phyloP scores from a whole-genome alignment of 805 yeast genomes.

The Nadsonia fulvescens region DNA sequence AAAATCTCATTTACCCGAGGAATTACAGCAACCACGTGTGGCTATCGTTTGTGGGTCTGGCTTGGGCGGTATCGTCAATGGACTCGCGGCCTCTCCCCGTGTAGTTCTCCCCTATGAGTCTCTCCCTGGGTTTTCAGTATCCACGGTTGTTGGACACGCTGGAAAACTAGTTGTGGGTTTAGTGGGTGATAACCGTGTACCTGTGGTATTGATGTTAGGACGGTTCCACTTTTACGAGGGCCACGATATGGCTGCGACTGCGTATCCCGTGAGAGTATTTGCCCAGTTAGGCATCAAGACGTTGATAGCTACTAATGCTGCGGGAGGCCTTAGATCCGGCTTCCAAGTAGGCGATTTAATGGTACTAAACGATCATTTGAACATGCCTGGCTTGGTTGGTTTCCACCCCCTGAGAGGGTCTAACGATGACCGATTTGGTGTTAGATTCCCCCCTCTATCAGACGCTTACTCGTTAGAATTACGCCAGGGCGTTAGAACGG shows the following conservation, averaged over 20 bases:
- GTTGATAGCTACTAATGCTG: constrained; percentile 75
- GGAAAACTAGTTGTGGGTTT: constrained; percentile 69
- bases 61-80: constrained; percentile 62
- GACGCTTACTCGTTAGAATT: constrained; percentile 75
- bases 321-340: constrained; percentile 63
- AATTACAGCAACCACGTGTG: constrained; percentile 32
- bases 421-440: constrained; percentile 63
- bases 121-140: constrained; percentile 64
- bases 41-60: constrained; percentile 92
- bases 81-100: constrained; percentile 21
- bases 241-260: constrained; percentile 60
- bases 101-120: constrained; percentile 40
- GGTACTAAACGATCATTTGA: constrained; percentile 79
- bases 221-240: constrained; percentile 77
- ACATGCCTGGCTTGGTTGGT: constrained; percentile 83
- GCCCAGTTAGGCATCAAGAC: constrained; percentile 39
- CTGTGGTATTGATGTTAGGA: constrained; percentile 88
- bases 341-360: constrained; percentile 76
- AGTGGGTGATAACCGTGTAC: constrained; percentile 48
- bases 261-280: constrained; percentile 71
- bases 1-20: constrained; percentile 8
- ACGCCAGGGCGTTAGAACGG: constrained; percentile 39
- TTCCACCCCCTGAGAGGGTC: constrained; percentile 77
- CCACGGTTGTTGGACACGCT: constrained; percentile 83
- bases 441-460: constrained; percentile 71